phyloP scores from a whole-genome alignment of 176 grass and related monocot species.

The Thinopyrum elongatum region DNA sequence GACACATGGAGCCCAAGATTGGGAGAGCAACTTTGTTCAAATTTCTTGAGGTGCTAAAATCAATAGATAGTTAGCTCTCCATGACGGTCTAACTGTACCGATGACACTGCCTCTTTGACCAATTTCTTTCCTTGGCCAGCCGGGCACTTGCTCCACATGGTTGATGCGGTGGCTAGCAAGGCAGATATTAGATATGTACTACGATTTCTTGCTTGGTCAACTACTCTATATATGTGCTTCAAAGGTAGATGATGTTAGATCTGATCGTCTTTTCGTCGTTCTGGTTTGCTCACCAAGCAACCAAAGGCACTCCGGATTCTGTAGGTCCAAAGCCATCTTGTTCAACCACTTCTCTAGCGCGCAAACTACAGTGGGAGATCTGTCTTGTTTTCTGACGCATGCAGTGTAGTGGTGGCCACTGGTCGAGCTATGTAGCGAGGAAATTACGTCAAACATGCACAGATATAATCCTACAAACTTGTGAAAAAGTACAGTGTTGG shows the following conservation, averaged over 20 bases:
- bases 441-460: neutral
- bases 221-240: neutral
- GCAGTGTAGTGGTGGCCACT: neutral
- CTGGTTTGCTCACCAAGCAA: neutral
- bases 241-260: neutral
- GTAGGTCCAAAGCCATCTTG: neutral
- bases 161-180: neutral
- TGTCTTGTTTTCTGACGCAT: neutral
- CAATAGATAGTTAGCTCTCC: no score
- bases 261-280: neutral
- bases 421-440: neutral
- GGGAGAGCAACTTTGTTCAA: no score
- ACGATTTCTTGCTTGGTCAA: neutral
- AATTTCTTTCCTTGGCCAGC: neutral
- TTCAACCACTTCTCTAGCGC: neutral
- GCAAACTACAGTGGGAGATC: neutral
- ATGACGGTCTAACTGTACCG: neutral
- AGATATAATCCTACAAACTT: neutral
- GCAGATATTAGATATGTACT: neutral
- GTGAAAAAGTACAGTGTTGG: neutral
- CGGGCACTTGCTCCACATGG: neutral
- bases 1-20: no score
- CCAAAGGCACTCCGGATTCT: neutral
- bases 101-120: neutral
- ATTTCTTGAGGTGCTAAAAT: no score